phyloP scores from a whole-genome alignment of 495 filamentous ascomycete species.

The Podospora pseudoanserina region DNA sequence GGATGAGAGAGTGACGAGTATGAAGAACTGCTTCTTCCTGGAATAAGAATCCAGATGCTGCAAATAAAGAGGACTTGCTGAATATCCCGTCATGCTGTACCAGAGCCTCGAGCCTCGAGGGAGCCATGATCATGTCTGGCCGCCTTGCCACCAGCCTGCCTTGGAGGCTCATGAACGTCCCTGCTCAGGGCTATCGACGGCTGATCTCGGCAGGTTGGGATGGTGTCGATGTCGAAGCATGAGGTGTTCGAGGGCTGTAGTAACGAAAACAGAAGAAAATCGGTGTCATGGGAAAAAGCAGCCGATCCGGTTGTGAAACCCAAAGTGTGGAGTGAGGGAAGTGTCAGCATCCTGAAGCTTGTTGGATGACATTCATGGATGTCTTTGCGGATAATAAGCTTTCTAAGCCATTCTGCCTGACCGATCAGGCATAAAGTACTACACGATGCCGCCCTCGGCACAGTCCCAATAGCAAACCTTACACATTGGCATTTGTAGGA shows the following conservation, averaged over 20 bases:
- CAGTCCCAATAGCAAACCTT: not conserved
- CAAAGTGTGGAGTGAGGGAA: not conserved
- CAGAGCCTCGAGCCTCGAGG: not conserved
- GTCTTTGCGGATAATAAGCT: not conserved
- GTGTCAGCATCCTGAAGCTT: not conserved
- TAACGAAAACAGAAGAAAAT: not conserved
- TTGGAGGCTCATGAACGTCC: not conserved
- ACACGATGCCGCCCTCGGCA: not conserved
- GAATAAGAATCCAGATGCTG: not conserved
- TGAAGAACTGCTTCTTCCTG: not conserved
- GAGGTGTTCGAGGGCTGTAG: not conserved
- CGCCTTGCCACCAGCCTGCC: not conserved
- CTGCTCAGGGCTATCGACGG: not conserved
- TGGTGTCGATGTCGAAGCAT: not conserved
- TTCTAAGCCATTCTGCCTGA: not conserved
- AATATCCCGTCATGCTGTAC: not conserved
- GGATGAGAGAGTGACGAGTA: not conserved
- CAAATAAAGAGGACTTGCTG: not conserved
- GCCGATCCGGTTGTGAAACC: not conserved
- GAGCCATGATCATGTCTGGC: not conserved
- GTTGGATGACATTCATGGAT: not conserved
- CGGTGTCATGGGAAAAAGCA: not conserved
- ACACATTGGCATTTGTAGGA: not conserved
- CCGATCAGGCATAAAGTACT: not conserved
- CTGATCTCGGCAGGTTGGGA: not conserved